Conservation (phyloP, 2,329 filamentous ascomycete genomes). For the Fusarium oxysporum region DNA sequence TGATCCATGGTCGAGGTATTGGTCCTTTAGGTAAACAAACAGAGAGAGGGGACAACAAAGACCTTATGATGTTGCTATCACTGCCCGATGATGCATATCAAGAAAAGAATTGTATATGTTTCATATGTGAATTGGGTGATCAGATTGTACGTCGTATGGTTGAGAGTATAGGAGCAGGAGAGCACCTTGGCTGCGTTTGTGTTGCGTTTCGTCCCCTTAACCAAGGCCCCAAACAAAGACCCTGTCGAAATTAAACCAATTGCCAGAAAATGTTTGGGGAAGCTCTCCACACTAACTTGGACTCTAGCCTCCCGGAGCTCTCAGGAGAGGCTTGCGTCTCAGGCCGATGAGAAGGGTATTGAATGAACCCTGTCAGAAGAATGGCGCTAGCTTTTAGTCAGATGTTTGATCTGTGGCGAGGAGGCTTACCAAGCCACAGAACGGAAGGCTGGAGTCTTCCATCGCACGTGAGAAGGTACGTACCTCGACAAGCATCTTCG, state of each 20-base stretch:
- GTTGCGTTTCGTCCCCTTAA: slow-evolving; percentile 17
- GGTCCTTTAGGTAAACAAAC: slow-evolving; percentile 2
- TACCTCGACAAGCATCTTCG: slow-evolving; percentile 31
- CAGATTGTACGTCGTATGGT: slow-evolving; percentile 3
- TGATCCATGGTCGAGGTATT: slow-evolving; percentile 63
- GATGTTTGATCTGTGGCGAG: slow-evolving; percentile 8
- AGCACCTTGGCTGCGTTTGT: slow-evolving; percentile 2
- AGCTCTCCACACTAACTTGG: slow-evolving; percentile 23
- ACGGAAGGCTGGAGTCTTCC: slow-evolving; percentile 15
- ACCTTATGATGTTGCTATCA: slow-evolving; percentile 30
- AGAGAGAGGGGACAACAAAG: not conserved
- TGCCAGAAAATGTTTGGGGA: slow-evolving; percentile 32
- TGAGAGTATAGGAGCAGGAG: slow-evolving; percentile 28
- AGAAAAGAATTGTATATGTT: not conserved
- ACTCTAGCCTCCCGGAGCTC: slow-evolving; percentile 11
- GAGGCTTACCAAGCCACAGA: slow-evolving; percentile 27
- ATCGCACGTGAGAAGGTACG: slow-evolving; percentile 48
- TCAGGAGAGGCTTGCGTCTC: slow-evolving; percentile 35
- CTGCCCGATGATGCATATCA: slow-evolving; percentile 18
- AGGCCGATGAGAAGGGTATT: slow-evolving; percentile 6
- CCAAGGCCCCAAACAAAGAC: slow-evolving; percentile 9
- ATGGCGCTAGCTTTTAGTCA: slow-evolving; percentile 5
- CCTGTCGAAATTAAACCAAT: slow-evolving; percentile 39
- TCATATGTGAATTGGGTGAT: slow-evolving; percentile 1
- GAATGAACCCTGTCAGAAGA: slow-evolving; percentile 3